phyloP scores from a whole-genome alignment of 2,329 filamentous ascomycete species.

The Pseudogymnoascus sp. region DNA sequence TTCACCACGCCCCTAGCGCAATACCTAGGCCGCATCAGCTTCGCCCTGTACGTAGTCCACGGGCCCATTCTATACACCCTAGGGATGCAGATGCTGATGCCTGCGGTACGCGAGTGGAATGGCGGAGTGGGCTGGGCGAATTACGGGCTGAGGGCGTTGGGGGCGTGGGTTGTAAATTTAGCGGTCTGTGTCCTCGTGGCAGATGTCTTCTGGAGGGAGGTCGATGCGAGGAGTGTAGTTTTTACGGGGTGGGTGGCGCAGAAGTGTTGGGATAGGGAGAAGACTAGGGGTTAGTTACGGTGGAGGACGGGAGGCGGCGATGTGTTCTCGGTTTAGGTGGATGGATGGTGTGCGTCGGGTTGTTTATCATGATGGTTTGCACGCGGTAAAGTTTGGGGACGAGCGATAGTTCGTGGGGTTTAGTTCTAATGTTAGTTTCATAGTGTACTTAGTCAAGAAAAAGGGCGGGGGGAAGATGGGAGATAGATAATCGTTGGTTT shows the following conservation, averaged over 20 bases:
- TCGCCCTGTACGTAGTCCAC: slow-evolving; percentile 55
- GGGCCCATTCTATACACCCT: slow-evolving; percentile 51
- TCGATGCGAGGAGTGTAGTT: slow-evolving; percentile 44
- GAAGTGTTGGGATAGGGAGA: slow-evolving; percentile 8
- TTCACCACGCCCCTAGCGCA: slow-evolving; percentile 43
- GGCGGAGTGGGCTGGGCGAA: slow-evolving; percentile 17
- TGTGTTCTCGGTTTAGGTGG: background rate
- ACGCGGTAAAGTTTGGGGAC: too few species aligned
- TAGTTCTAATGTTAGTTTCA: too few species aligned
- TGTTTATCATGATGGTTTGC: background rate
- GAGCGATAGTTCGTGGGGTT: too few species aligned
- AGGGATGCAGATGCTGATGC: slow-evolving; percentile 28
- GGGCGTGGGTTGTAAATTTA: slow-evolving; percentile 32
- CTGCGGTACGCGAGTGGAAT: slow-evolving; percentile 22
- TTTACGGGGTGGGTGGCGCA: slow-evolving; percentile 42
- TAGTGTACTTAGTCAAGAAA: too few species aligned
- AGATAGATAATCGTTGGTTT: too few species aligned
- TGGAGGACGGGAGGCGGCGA: background rate
- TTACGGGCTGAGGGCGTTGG: slow-evolving; percentile 27
- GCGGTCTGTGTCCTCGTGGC: slow-evolving; percentile 42
- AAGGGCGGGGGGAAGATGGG: too few species aligned
- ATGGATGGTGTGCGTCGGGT: background rate
- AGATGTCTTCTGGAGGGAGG: slow-evolving; percentile 50
- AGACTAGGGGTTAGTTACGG: background rate
- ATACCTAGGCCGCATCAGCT: slow-evolving; percentile 55